Conservation (phyloP, 805 yeast genomes). For the Naumovozyma castellii region DNA sequence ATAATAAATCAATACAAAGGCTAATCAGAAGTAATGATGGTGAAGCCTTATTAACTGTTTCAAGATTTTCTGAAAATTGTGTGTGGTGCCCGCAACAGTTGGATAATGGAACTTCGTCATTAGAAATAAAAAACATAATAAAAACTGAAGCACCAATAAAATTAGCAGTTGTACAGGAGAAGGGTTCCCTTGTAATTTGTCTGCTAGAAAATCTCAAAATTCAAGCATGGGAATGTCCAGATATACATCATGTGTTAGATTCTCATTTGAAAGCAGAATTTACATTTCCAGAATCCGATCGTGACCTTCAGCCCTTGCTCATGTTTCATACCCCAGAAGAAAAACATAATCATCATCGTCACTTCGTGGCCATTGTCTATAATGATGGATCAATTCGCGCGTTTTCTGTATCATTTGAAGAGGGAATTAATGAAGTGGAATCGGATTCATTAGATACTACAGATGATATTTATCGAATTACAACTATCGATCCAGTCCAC, state of each 20-base stretch:
- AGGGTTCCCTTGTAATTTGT: slow-evolving; percentile 39
- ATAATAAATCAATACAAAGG: slow-evolving; percentile 64
- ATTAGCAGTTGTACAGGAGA: slow-evolving; percentile 40
- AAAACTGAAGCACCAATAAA: slow-evolving; percentile 39
- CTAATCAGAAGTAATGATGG: slow-evolving; percentile 63
- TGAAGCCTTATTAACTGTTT: slow-evolving; percentile 45
- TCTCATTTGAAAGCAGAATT: slow-evolving; percentile 13
- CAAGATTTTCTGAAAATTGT: slow-evolving; percentile 47
- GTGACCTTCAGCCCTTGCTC: slow-evolving; percentile 15
- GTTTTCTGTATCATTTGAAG: slow-evolving; percentile 24
- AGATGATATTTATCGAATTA: slow-evolving; percentile 35
- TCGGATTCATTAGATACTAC: slow-evolving; percentile 13
- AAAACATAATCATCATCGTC: slow-evolving; percentile 27
- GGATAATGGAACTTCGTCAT: slow-evolving; percentile 25
- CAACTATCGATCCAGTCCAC: slow-evolving; percentile 59
- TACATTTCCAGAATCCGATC: slow-evolving; percentile 1
- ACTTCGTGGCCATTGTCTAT: slow-evolving; percentile 45
- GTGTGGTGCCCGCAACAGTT: slow-evolving; percentile 45
- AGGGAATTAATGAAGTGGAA: slow-evolving; percentile 30
- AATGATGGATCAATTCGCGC: slow-evolving; percentile 23
- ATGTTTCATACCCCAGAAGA: slow-evolving; percentile 32
- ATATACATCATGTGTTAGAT: slow-evolving; percentile 17
- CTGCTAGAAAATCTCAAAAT: slow-evolving; percentile 35
- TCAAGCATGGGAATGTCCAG: slow-evolving; percentile 53
- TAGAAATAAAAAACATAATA: slow-evolving; percentile 33